phyloP scores from a whole-genome alignment of 768 basidiomycete species.

The Leccinum longicurvipes region DNA sequence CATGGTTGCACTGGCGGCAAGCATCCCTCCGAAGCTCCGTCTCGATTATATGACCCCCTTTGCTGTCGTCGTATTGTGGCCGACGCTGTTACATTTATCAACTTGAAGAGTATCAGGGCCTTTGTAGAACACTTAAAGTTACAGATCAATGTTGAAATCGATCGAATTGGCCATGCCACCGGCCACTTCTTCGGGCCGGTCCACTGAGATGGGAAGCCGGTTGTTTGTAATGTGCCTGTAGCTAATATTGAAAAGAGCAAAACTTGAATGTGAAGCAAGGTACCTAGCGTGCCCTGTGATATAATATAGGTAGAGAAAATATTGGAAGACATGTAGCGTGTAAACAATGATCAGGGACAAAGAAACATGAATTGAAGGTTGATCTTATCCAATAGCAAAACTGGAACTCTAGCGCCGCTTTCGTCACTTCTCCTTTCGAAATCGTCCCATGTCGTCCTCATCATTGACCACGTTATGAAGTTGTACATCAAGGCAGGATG shows the following conservation, averaged over 20 bases:
- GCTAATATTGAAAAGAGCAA: not conserved
- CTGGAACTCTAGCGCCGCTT: no score
- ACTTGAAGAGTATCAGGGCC: no score
- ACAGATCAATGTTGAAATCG: no score
- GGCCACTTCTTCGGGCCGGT: no score
- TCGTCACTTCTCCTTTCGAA: not conserved
- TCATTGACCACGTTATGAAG: not conserved
- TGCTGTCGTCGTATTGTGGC: no score
- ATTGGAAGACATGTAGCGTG: not conserved
- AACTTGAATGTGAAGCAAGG: not conserved
- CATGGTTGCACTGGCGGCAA: no score
- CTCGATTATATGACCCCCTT: no score
- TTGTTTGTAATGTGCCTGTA: slow-evolving; percentile 7
- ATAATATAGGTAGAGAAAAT: not conserved
- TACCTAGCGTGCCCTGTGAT: not conserved
- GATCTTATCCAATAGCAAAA: not conserved
- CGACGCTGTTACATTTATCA: no score
- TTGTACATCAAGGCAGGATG: not conserved
- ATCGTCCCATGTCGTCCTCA: not conserved
- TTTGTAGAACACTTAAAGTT: no score
- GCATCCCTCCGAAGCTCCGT: no score
- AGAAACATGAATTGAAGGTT: not conserved
- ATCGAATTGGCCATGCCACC: no score
- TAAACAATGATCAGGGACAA: not conserved
- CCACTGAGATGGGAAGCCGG: no score